Conservation (phyloP, 345 rosid genomes). For the Schrenkiella parvula region DNA sequence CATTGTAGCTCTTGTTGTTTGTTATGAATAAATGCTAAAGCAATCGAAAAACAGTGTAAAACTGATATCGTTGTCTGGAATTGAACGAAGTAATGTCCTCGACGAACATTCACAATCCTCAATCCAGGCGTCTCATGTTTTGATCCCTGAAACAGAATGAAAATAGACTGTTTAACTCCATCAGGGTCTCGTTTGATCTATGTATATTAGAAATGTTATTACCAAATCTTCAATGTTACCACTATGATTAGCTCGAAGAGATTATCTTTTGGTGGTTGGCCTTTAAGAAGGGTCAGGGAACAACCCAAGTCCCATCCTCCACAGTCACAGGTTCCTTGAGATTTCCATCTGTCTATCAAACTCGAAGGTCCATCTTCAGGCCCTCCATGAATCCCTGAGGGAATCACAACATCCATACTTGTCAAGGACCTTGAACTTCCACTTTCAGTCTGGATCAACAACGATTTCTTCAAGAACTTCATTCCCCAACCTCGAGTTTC, state of each 20-base stretch:
- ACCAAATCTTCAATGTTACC: background rate
- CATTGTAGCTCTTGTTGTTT: constrained; percentile 34
- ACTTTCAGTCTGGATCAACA: constrained; percentile 11
- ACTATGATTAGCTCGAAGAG: constrained; percentile 40
- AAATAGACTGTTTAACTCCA: background rate
- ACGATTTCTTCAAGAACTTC: constrained; percentile 60
- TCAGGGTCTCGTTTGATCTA: background rate
- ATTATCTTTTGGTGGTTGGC: constrained; percentile 39
- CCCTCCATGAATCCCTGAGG: constrained; percentile 67
- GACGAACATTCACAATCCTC: constrained; percentile 48
- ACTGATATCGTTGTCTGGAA: constrained; percentile 51
- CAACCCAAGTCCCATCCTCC: constrained; percentile 95
- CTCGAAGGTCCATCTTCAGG: constrained; percentile 72
- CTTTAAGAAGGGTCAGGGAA: constrained; percentile 53
- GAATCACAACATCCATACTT: constrained; percentile 62
- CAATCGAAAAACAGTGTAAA: constrained; percentile 64
- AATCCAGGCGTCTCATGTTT: constrained; percentile 38
- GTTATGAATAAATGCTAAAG: constrained; percentile 62
- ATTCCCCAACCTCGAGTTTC: constrained; percentile 80
- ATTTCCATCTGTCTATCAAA: constrained; percentile 71
- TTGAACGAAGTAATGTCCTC: constrained; percentile 52
- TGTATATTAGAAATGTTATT: background rate
- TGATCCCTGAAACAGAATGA: constrained; percentile 42
- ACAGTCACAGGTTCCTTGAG: constrained; percentile 85
- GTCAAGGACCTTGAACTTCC: constrained; percentile 33